phyloP scores from a whole-genome alignment of 208 protist species.

The Willaertia magna region DNA sequence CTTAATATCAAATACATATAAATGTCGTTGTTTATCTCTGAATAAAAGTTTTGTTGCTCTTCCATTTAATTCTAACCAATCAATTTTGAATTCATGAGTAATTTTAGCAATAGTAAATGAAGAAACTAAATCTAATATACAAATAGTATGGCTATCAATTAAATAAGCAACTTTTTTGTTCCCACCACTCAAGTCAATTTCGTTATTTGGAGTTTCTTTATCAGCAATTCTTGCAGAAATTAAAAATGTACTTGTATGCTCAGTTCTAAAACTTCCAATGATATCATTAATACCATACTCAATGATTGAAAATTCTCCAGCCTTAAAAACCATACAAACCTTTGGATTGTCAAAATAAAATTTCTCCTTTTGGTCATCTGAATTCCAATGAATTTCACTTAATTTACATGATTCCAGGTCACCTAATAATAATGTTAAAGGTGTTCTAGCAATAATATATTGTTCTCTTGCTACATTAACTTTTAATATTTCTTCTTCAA shows the following conservation, averaged over 20 bases:
- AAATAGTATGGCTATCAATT: slow-evolving; percentile 81
- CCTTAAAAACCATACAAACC: slow-evolving; percentile 88
- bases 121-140: slow-evolving; percentile 74
- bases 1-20: slow-evolving; percentile 80
- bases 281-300: slow-evolving; percentile 89
- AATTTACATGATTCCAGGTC: slow-evolving; percentile 84
- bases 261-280: slow-evolving; percentile 82
- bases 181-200: background rate
- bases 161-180: slow-evolving; percentile 85
- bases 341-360: slow-evolving; percentile 88
- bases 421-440: slow-evolving; percentile 82
- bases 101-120: slow-evolving; percentile 67
- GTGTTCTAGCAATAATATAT: slow-evolving; percentile 85
- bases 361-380: slow-evolving; percentile 66
- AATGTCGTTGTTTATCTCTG: slow-evolving; percentile 80
- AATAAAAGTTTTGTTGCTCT: slow-evolving; percentile 82
- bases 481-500: slow-evolving; percentile 81
- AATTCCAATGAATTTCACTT: slow-evolving; percentile 76
- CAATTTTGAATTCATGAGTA: slow-evolving; percentile 69
- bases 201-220: slow-evolving; percentile 22
- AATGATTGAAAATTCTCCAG: slow-evolving; percentile 86
- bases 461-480: slow-evolving; percentile 88
- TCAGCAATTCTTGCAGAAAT: slow-evolving; percentile 73
- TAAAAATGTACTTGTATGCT: slow-evolving; percentile 82
- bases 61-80: slow-evolving; percentile 89